Evolutionary conservation across 306 rosid species (phyloP).

Genomic region (Vigna unguiculata): DNA sequence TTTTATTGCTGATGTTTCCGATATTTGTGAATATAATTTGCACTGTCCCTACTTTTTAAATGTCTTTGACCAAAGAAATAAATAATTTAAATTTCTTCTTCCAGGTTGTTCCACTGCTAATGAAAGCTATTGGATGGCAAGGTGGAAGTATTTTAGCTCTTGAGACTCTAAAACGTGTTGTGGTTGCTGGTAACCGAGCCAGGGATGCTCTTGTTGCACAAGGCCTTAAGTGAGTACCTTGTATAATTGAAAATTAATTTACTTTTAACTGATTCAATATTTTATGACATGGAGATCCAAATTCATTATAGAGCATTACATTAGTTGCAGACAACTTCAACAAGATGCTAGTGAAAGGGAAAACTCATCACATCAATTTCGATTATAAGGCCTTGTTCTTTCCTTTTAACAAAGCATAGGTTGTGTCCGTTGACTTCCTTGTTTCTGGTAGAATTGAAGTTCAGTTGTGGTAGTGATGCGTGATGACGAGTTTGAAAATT

Average conservation of each 20-base stretch:
- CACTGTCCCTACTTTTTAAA: background rate
- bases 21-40: slow-evolving; percentile 8
- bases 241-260: background rate
- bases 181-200: slow-evolving; percentile 99
- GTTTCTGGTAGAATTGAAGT: slow-evolving; percentile 8
- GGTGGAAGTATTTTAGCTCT: slow-evolving; percentile 99
- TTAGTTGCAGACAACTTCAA: slow-evolving; percentile 27
- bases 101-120: slow-evolving; percentile 95
- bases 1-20: slow-evolving; percentile 8
- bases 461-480: slow-evolving; percentile 14
- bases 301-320: slow-evolving; percentile 38
- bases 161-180: slow-evolving; percentile 98
- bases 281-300: slow-evolving; percentile 24
- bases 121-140: slow-evolving; percentile 99
- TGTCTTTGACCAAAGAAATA: background rate
- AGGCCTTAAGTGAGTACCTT: slow-evolving; percentile 90
- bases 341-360: slow-evolving; percentile 33
- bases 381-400: slow-evolving; percentile 13
- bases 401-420: slow-evolving; percentile 15
- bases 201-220: slow-evolving; percentile 99
- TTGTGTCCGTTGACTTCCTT: slow-evolving; percentile 7
- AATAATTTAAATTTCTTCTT: slow-evolving; percentile 35
- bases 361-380: slow-evolving; percentile 3
- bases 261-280: slow-evolving; percentile 16
- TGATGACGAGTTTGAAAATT: slow-evolving; percentile 28